Percentiles rank a stretch among this genome's conserved stretches.
Evolutionary conservation across 148 eudicot species (phyloP).

Genomic region (Persicaria tinctoria): DNA sequence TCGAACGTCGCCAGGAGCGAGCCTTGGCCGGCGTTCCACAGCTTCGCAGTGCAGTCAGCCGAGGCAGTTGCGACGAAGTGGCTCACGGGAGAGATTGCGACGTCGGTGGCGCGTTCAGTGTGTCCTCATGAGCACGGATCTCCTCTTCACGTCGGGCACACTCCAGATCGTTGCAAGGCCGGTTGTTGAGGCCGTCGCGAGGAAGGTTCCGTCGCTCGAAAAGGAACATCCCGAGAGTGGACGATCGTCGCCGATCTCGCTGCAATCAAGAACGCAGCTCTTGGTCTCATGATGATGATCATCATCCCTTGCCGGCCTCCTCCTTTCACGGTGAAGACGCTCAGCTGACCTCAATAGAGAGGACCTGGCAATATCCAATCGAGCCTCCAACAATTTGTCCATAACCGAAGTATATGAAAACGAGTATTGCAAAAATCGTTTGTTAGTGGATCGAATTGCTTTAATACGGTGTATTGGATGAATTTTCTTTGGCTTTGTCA

Average conservation of each 20-base stretch:
- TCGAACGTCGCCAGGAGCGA: slow-evolving; percentile 46
- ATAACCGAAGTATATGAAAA: too few species aligned
- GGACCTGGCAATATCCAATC: slow-evolving; percentile 55
- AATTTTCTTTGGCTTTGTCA: too few species aligned
- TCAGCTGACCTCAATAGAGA: slow-evolving; percentile 55
- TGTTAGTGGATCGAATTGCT: too few species aligned
- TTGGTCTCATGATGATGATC: slow-evolving; percentile 92
- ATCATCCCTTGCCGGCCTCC: slow-evolving; percentile 63
- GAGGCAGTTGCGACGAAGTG: slow-evolving; percentile 76
- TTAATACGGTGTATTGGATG: too few species aligned
- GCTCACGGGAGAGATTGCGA: slow-evolving; percentile 65
- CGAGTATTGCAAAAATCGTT: too few species aligned
- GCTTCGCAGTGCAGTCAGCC: slow-evolving; percentile 77
- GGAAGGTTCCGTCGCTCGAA: slow-evolving; percentile 62
- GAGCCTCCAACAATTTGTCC: slow-evolving; percentile 42
- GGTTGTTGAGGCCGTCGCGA: slow-evolving; percentile 75
- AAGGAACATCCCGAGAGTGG: slow-evolving; percentile 84
- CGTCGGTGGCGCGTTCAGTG: slow-evolving; percentile 76
- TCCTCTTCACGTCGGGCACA: slow-evolving; percentile 64
- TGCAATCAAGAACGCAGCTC: slow-evolving; percentile 55
- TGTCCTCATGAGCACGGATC: slow-evolving; percentile 75
- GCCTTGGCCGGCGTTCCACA: slow-evolving; percentile 62
- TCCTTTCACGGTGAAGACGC: slow-evolving; percentile 64
- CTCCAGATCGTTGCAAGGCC: slow-evolving; percentile 93
- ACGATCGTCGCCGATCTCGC: slow-evolving; percentile 89